Percentiles rank a stretch among this genome's conserved stretches.
These are phyloP conservation scores for Tylopilus cervinicoccineus DNA, from an alignment of 768 basidiomycete species.

Conservation along the genomic window DNA sequence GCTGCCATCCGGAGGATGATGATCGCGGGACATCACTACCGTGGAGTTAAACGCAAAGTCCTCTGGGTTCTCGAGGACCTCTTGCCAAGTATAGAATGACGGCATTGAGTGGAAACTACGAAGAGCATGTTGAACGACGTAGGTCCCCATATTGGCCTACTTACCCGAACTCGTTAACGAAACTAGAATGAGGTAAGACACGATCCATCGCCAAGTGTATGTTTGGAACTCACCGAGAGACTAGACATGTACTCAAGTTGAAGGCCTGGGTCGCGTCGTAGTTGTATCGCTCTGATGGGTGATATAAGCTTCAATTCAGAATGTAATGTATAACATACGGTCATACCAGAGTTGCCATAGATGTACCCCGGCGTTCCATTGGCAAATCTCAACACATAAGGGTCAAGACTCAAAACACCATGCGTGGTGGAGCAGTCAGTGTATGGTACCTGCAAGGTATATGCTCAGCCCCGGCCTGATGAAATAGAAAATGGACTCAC, in stretches of 20 bases:
- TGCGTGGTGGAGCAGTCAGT: conserved; percentile 58
- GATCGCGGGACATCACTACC: conserved; percentile 51
- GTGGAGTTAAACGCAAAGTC: conserved; percentile 59
- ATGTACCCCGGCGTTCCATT: conserved; percentile 51
- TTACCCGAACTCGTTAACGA: conserved; percentile 58
- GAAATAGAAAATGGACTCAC: conserved; percentile 24
- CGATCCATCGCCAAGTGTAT: background rate
- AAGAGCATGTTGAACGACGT: background rate
- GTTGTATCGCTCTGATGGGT: conserved; percentile 47
- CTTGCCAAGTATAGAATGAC: conserved; percentile 58
- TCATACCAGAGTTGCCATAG: conserved; percentile 51
- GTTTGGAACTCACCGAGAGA: conserved; percentile 34
- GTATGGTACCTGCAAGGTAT: conserved; percentile 42
- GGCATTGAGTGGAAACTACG: conserved; percentile 61
- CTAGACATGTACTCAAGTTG: conserved; percentile 50
- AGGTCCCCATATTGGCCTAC: conserved; percentile 2
- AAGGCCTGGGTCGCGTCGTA: conserved; percentile 52
- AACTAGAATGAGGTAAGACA: conserved; percentile 29
- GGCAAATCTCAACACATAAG: conserved; percentile 46
- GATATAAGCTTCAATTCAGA: background rate
- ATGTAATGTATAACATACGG: background rate
- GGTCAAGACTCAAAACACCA: conserved; percentile 54
- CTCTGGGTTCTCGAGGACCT: conserved; percentile 45
- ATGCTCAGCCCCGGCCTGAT: background rate
- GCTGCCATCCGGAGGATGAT: conserved; percentile 51